A percentile compares a stretch with the other conserved stretches of the same genome.
Conservation (phyloP, 2,329 filamentous ascomycete genomes). For the Ambrosiella cleistominuta region DNA sequence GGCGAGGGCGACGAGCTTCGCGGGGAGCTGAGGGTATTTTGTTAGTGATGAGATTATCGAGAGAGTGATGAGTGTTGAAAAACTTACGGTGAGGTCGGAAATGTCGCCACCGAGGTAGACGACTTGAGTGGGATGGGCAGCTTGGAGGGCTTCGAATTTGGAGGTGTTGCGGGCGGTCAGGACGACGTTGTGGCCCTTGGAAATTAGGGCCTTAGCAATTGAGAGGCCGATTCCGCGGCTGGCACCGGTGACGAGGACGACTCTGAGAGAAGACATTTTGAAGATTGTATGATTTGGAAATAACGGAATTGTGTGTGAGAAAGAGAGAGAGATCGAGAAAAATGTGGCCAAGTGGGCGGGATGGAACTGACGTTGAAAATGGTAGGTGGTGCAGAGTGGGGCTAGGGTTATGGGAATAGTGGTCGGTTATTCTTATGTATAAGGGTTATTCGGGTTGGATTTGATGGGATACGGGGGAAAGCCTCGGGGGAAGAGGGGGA, state of each 20-base stretch:
- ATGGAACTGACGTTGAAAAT: no score
- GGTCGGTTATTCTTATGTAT: no score
- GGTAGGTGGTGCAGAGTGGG: no score
- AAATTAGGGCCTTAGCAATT: conserved; percentile 33
- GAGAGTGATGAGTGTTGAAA: neutral
- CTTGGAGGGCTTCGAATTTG: conserved; percentile 32
- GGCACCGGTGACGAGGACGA: conserved; percentile 51
- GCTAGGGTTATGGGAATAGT: no score
- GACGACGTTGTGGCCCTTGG: conserved; percentile 38
- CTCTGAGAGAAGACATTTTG: conserved; percentile 33
- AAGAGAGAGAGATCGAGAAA: neutral
- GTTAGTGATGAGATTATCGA: neutral
- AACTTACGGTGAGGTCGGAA: conserved; percentile 30
- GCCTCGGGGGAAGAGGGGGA: no score
- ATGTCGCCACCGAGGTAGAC: conserved; percentile 40
- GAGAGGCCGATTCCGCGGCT: conserved; percentile 46
- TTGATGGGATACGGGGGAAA: no score
- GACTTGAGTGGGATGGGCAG: conserved; percentile 33
- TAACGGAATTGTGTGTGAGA: neutral
- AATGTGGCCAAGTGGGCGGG: neutral
- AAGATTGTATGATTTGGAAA: conserved; percentile 30
- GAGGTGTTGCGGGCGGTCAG: conserved; percentile 37
- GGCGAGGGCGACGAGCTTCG: conserved; percentile 47
- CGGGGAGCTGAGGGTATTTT: conserved; percentile 17
- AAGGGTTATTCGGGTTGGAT: no score